A percentile compares a stretch with the other conserved stretches of the same genome.
These are phyloP conservation scores for Amyloporia xantha DNA, from an alignment of 768 basidiomycete species.

Conservation along the genomic window DNA sequence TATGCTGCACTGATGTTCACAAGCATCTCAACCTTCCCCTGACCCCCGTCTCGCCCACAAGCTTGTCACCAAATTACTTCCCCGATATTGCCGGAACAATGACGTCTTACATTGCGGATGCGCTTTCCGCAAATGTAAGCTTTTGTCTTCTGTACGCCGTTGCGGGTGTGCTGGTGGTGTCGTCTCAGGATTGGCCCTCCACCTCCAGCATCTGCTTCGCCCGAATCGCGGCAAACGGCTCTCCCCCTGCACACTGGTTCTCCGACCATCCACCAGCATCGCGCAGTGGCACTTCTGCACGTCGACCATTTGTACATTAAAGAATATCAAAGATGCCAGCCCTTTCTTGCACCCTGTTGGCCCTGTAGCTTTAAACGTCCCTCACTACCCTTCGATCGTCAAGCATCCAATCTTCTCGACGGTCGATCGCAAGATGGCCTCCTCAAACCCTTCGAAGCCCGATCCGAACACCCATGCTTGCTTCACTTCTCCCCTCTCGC, in stretches of 20 bases:
- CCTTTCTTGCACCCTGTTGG: slow-evolving; percentile 90
- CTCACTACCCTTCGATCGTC: slow-evolving; percentile 84
- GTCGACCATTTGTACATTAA: slow-evolving; percentile 72
- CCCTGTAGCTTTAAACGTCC: slow-evolving; percentile 71
- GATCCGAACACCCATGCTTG: slow-evolving; percentile 64
- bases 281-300: slow-evolving; percentile 76
- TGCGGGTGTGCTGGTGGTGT: slow-evolving; percentile 46
- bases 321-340: slow-evolving; percentile 76
- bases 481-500: no score
- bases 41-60: no score
- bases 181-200: slow-evolving; percentile 64
- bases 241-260: slow-evolving; percentile 14
- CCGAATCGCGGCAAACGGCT: slow-evolving; percentile 14
- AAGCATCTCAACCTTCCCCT: no score
- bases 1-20: no score
- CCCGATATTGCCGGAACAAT: no score
- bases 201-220: slow-evolving; percentile 50
- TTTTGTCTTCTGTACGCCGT: slow-evolving; percentile 40
- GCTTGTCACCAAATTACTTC: no score
- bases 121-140: slow-evolving; percentile 70
- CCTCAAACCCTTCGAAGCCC: slow-evolving; percentile 75
- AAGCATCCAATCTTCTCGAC: slow-evolving; percentile 87
- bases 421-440: slow-evolving; percentile 78
- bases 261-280: slow-evolving; percentile 49
- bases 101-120: slow-evolving; percentile 71